A percentile compares a stretch with the other conserved stretches of the same genome.
Conservation (phyloP, 208 protist genomes). For the Crithidia sp. region DNA sequence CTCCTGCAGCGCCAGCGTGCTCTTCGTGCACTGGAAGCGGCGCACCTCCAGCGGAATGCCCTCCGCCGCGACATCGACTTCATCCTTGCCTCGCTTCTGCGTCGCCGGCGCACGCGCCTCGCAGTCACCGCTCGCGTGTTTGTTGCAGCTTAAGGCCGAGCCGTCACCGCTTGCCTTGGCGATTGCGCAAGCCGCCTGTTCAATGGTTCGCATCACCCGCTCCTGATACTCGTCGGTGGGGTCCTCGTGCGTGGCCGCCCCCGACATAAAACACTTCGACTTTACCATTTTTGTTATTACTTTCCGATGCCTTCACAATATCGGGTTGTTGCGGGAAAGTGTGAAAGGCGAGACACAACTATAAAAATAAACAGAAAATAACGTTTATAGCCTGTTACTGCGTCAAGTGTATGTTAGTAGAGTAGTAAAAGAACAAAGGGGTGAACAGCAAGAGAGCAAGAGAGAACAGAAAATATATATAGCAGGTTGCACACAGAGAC, state of each 20-base stretch:
- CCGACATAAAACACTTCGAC: too few species aligned
- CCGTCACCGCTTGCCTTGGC: background rate
- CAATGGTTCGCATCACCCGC: background rate
- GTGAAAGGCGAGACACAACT: too few species aligned
- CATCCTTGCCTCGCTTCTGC: conserved; percentile 2
- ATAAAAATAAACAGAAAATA: too few species aligned
- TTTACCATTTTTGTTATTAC: too few species aligned
- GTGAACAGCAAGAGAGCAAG: background rate
- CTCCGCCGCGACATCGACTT: conserved; percentile 16
- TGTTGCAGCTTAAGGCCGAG: too few species aligned
- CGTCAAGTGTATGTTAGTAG: background rate
- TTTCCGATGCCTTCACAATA: too few species aligned
- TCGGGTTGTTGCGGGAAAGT: too few species aligned
- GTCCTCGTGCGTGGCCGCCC: too few species aligned
- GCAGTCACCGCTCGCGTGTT: too few species aligned
- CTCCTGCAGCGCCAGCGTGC: conserved; percentile 34
- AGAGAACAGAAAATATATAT: conserved; percentile 5
- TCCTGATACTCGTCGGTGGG: background rate
- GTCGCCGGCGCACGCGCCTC: background rate
- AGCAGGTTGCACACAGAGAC: too few species aligned
- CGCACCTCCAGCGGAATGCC: conserved; percentile 22
- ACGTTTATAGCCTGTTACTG: too few species aligned
- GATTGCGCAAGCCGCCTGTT: background rate
- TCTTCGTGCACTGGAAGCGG: conserved; percentile 56
- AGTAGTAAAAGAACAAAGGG: background rate